A percentile compares a stretch with the other conserved stretches of the same genome.
These are phyloP conservation scores for Kluyveromyces sp. DNA, from an alignment of 1,139 yeast species.

Conservation along the genomic window DNA sequence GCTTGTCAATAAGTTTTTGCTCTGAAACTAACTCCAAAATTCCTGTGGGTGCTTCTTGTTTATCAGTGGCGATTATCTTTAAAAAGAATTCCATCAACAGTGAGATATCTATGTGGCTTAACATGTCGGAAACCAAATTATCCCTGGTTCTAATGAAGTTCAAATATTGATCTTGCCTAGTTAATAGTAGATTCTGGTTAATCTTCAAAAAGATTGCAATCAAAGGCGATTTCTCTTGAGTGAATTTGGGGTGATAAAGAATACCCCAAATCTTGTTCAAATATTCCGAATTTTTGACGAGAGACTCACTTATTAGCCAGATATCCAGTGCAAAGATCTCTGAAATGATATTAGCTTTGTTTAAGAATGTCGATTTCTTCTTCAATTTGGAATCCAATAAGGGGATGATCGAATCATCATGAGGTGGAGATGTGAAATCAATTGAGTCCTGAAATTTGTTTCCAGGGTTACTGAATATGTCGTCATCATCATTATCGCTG, in stretches of 20 bases:
- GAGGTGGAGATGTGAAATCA: conserved; percentile 8
- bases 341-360: conserved; percentile 38
- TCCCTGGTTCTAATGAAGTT: conserved; percentile 47
- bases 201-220: conserved; percentile 78
- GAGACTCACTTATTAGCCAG: conserved; percentile 88
- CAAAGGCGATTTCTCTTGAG: conserved; percentile 44
- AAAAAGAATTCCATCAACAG: conserved; percentile 68
- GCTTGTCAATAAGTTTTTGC: conserved; percentile 45
- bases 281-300: conserved; percentile 65
- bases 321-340: conserved; percentile 91
- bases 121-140: conserved; percentile 46
- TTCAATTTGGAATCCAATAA: conserved; percentile 9
- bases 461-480: background rate
- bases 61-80: conserved; percentile 57
- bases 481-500: conserved; percentile 5
- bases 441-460: background rate
- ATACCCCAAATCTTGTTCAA: conserved; percentile 76
- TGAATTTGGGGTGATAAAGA: conserved; percentile 53
- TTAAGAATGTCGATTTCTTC: conserved; percentile 15
- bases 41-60: conserved; percentile 57
- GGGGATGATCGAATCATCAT: conserved; percentile 12
- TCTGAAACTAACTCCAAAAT: conserved; percentile 47
- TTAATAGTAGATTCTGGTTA: conserved; percentile 83
- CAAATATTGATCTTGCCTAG: conserved; percentile 54
- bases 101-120: conserved; percentile 49